A percentile compares a stretch with the other conserved stretches of the same genome.
Evolutionary conservation across 768 basidiomycete genomes (phyloP).

Genomic region (Rhizopogon vinicolor): DNA sequence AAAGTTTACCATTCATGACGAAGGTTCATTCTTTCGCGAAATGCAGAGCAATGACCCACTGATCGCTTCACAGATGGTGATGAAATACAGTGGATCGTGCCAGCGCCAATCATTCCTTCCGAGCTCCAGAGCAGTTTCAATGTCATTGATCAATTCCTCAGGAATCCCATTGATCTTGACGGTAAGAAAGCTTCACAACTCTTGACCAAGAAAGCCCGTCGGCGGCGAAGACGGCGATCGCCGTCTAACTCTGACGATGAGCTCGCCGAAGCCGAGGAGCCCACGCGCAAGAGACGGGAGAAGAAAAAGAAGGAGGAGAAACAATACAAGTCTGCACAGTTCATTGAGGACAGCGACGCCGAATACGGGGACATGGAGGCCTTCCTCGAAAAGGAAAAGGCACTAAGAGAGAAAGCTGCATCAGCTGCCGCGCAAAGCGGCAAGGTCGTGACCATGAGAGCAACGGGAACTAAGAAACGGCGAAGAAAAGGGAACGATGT

Average conservation of each 20-base stretch:
- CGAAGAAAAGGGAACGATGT: slow-evolving; percentile 39
- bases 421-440: slow-evolving; percentile 41
- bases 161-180: slow-evolving; percentile 73
- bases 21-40: slow-evolving; percentile 43
- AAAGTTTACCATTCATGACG: slow-evolving; percentile 61
- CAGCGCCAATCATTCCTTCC: slow-evolving; percentile 60
- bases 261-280: slow-evolving; percentile 29
- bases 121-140: slow-evolving; percentile 65
- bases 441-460: slow-evolving; percentile 38
- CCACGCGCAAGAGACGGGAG: slow-evolving; percentile 33
- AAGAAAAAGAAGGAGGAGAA: slow-evolving; percentile 65
- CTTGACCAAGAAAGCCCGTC: slow-evolving; percentile 55
- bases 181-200: slow-evolving; percentile 74
- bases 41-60: background rate
- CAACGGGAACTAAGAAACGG: slow-evolving; percentile 56
- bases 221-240: slow-evolving; percentile 48
- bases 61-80: slow-evolving; percentile 44
- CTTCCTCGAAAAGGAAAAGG: slow-evolving; percentile 76
- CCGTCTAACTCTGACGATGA: slow-evolving; percentile 41
- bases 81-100: slow-evolving; percentile 84
- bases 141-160: slow-evolving; percentile 82
- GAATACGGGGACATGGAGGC: slow-evolving; percentile 77
- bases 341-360: slow-evolving; percentile 88
- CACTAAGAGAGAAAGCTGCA: slow-evolving; percentile 48
- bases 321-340: slow-evolving; percentile 83